Conservation (phyloP, 768 basidiomycete genomes). For the Tricholoma sp. region DNA sequence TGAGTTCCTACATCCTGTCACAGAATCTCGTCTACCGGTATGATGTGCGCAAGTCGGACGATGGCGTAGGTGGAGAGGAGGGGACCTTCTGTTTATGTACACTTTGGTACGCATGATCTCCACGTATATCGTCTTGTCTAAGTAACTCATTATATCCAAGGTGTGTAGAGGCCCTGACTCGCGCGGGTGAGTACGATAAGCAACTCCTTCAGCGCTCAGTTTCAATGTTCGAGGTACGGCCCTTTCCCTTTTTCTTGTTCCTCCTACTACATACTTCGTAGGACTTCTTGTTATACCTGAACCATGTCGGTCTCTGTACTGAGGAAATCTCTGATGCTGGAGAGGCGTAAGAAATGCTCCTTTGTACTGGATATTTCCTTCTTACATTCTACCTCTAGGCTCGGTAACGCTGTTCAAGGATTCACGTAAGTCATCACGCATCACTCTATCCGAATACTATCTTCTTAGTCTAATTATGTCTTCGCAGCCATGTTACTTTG, state of each 20-base stretch:
- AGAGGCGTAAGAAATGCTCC: constrained; percentile 54
- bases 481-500: constrained; percentile 67
- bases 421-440: constrained; percentile 61
- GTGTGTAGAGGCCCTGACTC: constrained; percentile 85
- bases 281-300: constrained; percentile 79
- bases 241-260: neutral
- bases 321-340: constrained; percentile 86
- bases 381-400: constrained; percentile 31
- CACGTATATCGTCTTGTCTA: neutral
- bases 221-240: constrained; percentile 82
- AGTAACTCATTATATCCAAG: constrained; percentile 27
- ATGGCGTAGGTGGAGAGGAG: constrained; percentile 95
- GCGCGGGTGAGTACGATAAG: constrained; percentile 77
- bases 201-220: constrained; percentile 62
- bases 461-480: constrained; percentile 3
- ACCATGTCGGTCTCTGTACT: constrained; percentile 83
- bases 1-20: neutral
- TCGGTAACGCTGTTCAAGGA: constrained; percentile 86
- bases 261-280: constrained; percentile 15
- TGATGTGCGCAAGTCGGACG: constrained; percentile 78
- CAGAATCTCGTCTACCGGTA: constrained; percentile 88
- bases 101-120: constrained; percentile 47
- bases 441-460: neutral
- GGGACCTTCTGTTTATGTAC: constrained; percentile 93
- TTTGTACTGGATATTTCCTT: neutral